Base-by-base conservation (phyloP, 1,139 yeast genomes). In the Kodamaea anthophila region DNA sequence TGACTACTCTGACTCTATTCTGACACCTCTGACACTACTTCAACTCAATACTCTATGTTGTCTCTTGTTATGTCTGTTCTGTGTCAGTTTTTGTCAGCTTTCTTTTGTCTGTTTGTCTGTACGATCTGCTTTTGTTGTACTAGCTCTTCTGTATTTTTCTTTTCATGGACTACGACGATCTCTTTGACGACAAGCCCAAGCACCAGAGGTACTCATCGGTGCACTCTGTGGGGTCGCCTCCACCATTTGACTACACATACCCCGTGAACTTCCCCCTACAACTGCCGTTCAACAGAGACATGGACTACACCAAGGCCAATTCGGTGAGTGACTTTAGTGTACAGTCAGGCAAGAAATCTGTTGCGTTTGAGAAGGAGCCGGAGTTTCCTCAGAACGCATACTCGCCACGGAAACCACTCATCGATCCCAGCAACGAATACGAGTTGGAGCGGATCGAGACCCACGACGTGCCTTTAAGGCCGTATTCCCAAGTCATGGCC, bases 301-400 rank as follows among this genome's bases (percentile, higher is more conserved):
- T n/a, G n/a, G n/a, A n/a, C n/a, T n/a, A n/a, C n/a, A n/a, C n/a
- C n/a, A n/a, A n/a, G n/a, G n/a, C n/a, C n/a, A n/a, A n/a, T n/a
- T n/a, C n/a, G n/a, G n/a, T n/a, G n/a, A n/a, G n/a, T n/a, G n/a
- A n/a, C n/a, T n/a, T n/a, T n/a, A n/a, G n/a, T n/a, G n/a, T n/a
- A n/a, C n/a, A n/a, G n/a, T n/a, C 43, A n/a, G n/a, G n/a, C n/a
- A n/a, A n/a, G n/a, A 60, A 59, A 32, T 47, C 61, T 0, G 68
- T 60, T 8, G 56, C 60, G 2, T 61, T 61, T 34, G 65, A 61
- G 24, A 37, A 40, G 15, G 65, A 58, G 35, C 58, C 66, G 10
- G 67, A 62, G 33, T 58, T 41, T 34, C 65, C 66, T 1, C 51
- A 54, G 12, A 48, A 36, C 23, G 50, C 56, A 10, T 60, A 57